A percentile compares a stretch with the other conserved stretches of the same genome.
Evolutionary conservation across 23 red algal genomes (phyloP).

Genomic region (Agarophyton chilense): DNA sequence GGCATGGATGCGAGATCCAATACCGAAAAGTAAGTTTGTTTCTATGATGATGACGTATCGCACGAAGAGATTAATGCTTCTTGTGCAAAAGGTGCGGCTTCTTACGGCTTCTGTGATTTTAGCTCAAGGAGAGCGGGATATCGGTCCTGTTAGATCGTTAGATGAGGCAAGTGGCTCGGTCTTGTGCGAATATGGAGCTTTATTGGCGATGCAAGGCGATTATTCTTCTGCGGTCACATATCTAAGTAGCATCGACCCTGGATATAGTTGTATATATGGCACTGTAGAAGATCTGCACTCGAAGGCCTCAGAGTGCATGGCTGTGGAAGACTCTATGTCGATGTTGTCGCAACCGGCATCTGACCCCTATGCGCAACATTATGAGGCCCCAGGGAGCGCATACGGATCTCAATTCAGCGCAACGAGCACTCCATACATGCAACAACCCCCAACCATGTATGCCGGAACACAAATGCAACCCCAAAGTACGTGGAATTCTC

Average conservation of each 20-base stretch:
- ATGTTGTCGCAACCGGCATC: constrained; percentile 11
- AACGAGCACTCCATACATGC: background rate
- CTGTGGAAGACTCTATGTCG: constrained; percentile 13
- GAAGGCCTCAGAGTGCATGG: constrained; percentile 45
- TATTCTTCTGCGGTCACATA: constrained; percentile 43
- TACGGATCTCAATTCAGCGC: background rate
- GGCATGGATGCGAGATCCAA: constrained; percentile 49
- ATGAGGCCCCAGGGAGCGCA: background rate
- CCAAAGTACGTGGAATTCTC: constrained; percentile 4
- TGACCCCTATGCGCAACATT: background rate
- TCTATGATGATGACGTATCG: constrained; percentile 56
- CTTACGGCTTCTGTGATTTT: constrained; percentile 47
- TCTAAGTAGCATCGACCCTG: constrained; percentile 54
- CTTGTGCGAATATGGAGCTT: constrained; percentile 66
- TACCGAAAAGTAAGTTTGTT: constrained; percentile 12
- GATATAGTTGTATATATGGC: constrained; percentile 39
- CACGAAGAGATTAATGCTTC: constrained; percentile 22
- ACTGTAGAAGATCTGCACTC: constrained; percentile 36
- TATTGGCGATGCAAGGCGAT: constrained; percentile 55
- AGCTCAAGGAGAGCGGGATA: constrained; percentile 62
- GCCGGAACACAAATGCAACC: constrained; percentile 10
- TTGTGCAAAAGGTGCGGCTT: constrained; percentile 64
- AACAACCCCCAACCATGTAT: background rate
- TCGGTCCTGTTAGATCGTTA: constrained; percentile 62
- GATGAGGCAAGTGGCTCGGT: constrained; percentile 69